Evolutionary conservation across 2,329 filamentous ascomycete genomes (phyloP), one percentile per base, ranked within the genome.

Genomic region (Xylogone sp.): DNA sequence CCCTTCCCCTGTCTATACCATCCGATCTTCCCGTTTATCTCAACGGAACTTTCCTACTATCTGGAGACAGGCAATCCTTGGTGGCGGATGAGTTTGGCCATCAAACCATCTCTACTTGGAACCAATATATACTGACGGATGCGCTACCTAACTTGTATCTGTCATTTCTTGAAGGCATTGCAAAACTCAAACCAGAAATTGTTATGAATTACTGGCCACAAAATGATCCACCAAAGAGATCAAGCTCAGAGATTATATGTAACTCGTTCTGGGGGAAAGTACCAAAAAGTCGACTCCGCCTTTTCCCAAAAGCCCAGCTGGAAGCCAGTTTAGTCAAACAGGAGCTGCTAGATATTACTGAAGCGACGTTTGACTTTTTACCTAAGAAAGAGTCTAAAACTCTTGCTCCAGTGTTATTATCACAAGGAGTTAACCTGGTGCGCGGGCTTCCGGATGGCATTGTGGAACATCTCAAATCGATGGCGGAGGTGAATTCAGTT

Each of bases 11-110:
- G n/a, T 48, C 56, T 5, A 48, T 58, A 10, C 16, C 9, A 9
- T 65, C 61, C 0, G 43, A 58, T 39, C 55, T 67, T 0, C 64
- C 64, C 2, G 56, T 67, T 2, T 56, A 62, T 20, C 43, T 65
- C n/a, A 62, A 66, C 43, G 63, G 59, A 21, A 64, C 59, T n/a
- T 67, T 67, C 43, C 54, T 48, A 12, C 56, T 67, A 9, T 61
- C 62, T 13, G 63, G 63, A 5, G 65, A 67, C 39, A 55, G 65
- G 12, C 55, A 54, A 27, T 60, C 60, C 2, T 53, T 67, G 9
- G 42, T 51, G 3, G 42, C 60, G 9, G 57, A 60, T 16, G 57
- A 59, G 6, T 24, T 52, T 43, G 49, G 52, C 9, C 42, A 46
- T 8, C 39, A 54, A 18, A 51, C 60, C 19, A 52, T 46, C 18